Evolutionary conservation across 257 asterid genomes (phyloP).

Genomic region (Solanum sejunctum): DNA sequence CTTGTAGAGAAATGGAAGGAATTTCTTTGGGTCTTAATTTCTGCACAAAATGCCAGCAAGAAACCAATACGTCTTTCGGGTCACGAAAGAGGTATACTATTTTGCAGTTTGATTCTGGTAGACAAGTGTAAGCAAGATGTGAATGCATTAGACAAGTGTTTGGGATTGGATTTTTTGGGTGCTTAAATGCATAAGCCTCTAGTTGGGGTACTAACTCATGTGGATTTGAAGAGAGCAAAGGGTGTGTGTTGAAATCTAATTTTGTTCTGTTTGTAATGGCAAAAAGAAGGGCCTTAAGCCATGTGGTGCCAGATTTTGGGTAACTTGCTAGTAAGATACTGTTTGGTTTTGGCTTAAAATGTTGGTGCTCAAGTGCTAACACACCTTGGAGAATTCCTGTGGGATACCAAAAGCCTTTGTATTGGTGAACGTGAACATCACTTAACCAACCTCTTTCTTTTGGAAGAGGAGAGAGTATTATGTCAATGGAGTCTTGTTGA

Average conservation of each 20-base stretch:
- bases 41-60: slow-evolving; percentile 34
- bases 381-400: slow-evolving; percentile 5
- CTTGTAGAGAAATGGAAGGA: slow-evolving; percentile 13
- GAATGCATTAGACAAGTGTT: slow-evolving; percentile 2
- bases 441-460: slow-evolving; percentile 17
- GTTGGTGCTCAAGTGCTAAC: slow-evolving; percentile 8
- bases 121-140: slow-evolving; percentile 5
- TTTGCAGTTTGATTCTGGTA: slow-evolving; percentile 9
- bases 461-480: slow-evolving; percentile 5
- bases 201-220: slow-evolving; percentile 9
- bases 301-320: slow-evolving; percentile 23
- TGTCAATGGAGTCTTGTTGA: not conserved
- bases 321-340: slow-evolving; percentile 7
- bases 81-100: slow-evolving; percentile 12
- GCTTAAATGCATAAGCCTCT: slow-evolving; percentile 6
- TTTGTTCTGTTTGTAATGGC: not conserved
- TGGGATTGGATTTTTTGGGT: slow-evolving; percentile 10
- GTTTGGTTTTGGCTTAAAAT: slow-evolving; percentile 1
- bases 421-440: slow-evolving; percentile 2
- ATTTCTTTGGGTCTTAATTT: slow-evolving; percentile 10
- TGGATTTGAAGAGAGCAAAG: slow-evolving; percentile 14
- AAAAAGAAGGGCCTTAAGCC: slow-evolving; percentile 21
- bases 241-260: not conserved
- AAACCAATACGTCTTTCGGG: slow-evolving; percentile 36
- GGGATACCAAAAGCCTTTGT: slow-evolving; percentile 18